These are phyloP conservation scores for Maudiozyma pseudohumilis DNA, from an alignment of 805 yeast genomes.

Conservation along the genomic window DNA sequence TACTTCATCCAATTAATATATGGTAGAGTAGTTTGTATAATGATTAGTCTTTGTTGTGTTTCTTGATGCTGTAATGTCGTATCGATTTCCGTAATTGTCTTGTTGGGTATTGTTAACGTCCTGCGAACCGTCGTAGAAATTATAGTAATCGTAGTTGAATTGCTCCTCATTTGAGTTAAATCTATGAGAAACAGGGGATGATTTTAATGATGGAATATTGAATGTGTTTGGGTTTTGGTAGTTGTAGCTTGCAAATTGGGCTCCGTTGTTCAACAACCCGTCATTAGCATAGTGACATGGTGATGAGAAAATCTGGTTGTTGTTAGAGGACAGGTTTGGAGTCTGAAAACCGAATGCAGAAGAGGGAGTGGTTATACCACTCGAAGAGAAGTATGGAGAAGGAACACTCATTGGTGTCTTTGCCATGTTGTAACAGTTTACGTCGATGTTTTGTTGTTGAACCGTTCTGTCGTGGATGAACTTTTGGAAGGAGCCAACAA, in stretches of 20 bases:
- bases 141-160: slow-evolving; percentile 17
- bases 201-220: slow-evolving; percentile 1
- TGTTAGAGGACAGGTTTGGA: slow-evolving; percentile 8
- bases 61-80: not conserved
- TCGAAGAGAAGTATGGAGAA: slow-evolving; percentile 4
- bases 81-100: not conserved
- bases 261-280: not conserved
- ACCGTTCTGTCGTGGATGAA: slow-evolving; percentile 11
- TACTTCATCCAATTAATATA: not conserved
- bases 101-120: not conserved
- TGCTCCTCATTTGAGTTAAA: slow-evolving; percentile 2
- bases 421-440: not conserved
- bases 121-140: slow-evolving; percentile 8
- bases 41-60: not conserved
- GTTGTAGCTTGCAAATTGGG: slow-evolving; percentile 1
- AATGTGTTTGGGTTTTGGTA: not conserved
- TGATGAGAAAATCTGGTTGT: slow-evolving; percentile 4
- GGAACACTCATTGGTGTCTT: slow-evolving; percentile 2
- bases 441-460: not conserved
- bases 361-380: slow-evolving; percentile 7
- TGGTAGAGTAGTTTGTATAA: not conserved
- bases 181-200: slow-evolving; percentile 3
- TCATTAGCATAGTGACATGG: slow-evolving; percentile 2
- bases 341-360: slow-evolving; percentile 18
- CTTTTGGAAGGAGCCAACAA: slow-evolving; percentile 16